Evolutionary conservation across 2,329 filamentous ascomycete genomes (phyloP).

Genomic region (Xylariomycetidae sp.): DNA sequence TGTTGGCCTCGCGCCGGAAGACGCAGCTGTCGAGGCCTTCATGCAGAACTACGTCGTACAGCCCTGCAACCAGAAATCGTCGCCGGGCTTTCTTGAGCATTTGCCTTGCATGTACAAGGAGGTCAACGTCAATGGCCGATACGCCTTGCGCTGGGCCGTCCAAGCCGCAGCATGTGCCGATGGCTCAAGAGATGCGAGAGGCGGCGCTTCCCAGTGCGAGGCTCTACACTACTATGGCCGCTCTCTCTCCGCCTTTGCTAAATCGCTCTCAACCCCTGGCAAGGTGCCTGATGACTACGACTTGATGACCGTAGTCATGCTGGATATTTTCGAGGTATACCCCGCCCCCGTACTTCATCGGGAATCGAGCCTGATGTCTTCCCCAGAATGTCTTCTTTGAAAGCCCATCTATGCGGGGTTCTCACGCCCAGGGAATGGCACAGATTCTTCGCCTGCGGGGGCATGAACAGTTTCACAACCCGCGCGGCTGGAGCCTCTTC

Average conservation of each 20-base stretch:
- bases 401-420: conserved; percentile 17
- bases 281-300: conserved; percentile 33
- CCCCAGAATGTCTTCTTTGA: conserved; percentile 28
- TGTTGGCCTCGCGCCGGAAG: conserved; percentile 14
- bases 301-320: conserved; percentile 33
- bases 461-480: conserved; percentile 26
- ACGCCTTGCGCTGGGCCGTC: conserved; percentile 32
- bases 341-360: background rate
- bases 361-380: background rate
- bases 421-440: conserved; percentile 34
- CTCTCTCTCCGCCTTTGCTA: conserved; percentile 27
- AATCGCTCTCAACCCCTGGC: conserved; percentile 23
- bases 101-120: conserved; percentile 29
- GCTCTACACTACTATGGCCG: conserved; percentile 30
- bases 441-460: conserved; percentile 33
- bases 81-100: conserved; percentile 34
- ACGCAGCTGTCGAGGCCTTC: conserved; percentile 26
- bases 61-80: conserved; percentile 29
- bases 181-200: conserved; percentile 20
- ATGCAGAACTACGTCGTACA: conserved; percentile 34
- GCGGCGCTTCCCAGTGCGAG: conserved; percentile 15
- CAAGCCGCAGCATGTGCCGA: conserved; percentile 31
- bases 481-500: conserved; percentile 34
- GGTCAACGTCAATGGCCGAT: conserved; percentile 30
- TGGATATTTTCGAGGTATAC: conserved; percentile 34